phyloP scores from a whole-genome alignment of 2,329 filamentous ascomycete species.

The Diplodia scrobiculata region DNA sequence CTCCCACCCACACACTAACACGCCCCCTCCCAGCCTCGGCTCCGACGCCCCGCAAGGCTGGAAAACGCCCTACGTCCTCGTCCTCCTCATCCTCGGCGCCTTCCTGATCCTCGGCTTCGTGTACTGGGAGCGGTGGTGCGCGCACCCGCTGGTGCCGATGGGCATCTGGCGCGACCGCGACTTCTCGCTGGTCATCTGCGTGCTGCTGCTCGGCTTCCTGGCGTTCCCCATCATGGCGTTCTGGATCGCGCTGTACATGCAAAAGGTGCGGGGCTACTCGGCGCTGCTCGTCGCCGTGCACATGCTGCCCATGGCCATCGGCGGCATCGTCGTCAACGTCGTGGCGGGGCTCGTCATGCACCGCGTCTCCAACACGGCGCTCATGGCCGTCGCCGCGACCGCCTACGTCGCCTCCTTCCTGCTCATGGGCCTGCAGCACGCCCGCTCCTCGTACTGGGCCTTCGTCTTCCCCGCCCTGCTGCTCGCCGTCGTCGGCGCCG shows the following conservation, averaged over 20 bases:
- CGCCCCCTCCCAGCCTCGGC: conserved; percentile 43
- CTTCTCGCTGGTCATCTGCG: conserved; percentile 63
- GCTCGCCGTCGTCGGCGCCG: conserved; percentile 65
- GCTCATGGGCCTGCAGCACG: conserved; percentile 60
- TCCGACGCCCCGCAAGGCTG: conserved; percentile 63
- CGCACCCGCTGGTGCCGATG: conserved; percentile 55
- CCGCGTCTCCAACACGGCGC: conserved; percentile 63
- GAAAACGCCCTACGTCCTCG: conserved; percentile 64
- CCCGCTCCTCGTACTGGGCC: conserved; percentile 63
- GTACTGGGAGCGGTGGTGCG: conserved; percentile 62
- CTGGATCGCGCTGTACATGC: conserved; percentile 67
- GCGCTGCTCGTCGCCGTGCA: conserved; percentile 64
- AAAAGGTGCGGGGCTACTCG: conserved; percentile 56
- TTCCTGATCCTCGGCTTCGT: conserved; percentile 60
- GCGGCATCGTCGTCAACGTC: conserved; percentile 63
- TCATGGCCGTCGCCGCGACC: conserved; percentile 58
- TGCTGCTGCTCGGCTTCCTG: conserved; percentile 63
- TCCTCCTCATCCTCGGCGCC: conserved; percentile 62
- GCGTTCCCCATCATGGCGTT: conserved; percentile 63
- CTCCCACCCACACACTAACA: not conserved
- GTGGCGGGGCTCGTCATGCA: conserved; percentile 65
- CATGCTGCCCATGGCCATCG: conserved; percentile 66
- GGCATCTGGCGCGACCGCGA: conserved; percentile 63
- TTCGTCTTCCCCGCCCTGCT: conserved; percentile 65
- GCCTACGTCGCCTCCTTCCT: conserved; percentile 53